Evolutionary conservation across 2,329 filamentous ascomycete species (phyloP), one percentile per base, ranked within the genome.

Genomic region (Fusarium sp.): DNA sequence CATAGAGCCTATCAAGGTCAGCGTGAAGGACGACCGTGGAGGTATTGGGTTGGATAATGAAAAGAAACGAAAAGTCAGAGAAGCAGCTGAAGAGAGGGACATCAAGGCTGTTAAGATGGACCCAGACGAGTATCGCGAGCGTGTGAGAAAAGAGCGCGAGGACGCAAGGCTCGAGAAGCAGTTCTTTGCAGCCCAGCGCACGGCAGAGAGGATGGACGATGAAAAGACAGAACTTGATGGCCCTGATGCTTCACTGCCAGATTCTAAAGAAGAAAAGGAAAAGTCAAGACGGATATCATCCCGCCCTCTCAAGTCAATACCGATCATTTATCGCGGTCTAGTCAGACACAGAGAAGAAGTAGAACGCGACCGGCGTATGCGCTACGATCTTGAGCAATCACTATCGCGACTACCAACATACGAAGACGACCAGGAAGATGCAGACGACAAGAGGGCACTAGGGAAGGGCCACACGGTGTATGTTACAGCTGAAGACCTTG

Each of bases 21-120:
- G 88, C 66, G 83, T 97, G 79, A 97, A 96, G 81, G 93, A 95
- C 59, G 93, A 93, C 77, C 88, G 93, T 6, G 92, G 90, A 22
- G 96, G 96, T 4, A 94, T 98, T 74, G 96, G 96, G 0, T 83
- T 96, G 77, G 94, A 96, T 73, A 90, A 88, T 9, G 94, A 96
- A 81, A 92, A 92, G 84, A 98, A 97, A 85, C 88, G 94, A 73
- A 95, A 93, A 79, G 79, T 90, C 28, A 84, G 89, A 48, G 92
- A 94, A 81, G 89, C 90, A 61, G 88, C 88, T 9, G 89, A 88
- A 73, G 84, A 88, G 73, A 83, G 80, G 67, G 83, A 86, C 44
- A 83, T 85, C 57, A 94, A 94, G 80, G 83, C 86, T 20, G 91
- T 90, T 80, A 87, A 89, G 55, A 87, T 85, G 38, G 88, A 93